Evolutionary conservation across 306 rosid species (phyloP).

Genomic region (Acacia acuminata): DNA sequence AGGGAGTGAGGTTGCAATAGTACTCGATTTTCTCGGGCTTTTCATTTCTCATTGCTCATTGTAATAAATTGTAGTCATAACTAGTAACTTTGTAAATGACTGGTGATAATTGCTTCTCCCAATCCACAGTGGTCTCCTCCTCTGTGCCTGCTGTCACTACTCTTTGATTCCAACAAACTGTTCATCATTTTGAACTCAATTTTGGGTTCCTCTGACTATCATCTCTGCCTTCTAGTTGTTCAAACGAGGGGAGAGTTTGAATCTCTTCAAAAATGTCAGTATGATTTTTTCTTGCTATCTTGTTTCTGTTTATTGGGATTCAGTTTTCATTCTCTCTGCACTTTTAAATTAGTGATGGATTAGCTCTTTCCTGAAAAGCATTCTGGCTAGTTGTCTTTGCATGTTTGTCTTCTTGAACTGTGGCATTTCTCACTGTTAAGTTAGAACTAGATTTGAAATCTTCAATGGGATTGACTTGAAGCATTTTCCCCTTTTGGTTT

Average conservation of each 20-base stretch:
- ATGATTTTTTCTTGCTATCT: conserved; percentile 9
- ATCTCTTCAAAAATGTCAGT: conserved; percentile 36
- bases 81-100: background rate
- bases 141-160: conserved; percentile 32
- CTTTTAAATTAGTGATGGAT: conserved; percentile 28
- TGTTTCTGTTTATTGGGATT: background rate
- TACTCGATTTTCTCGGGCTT: background rate
- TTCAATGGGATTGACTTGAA: conserved; percentile 41
- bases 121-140: conserved; percentile 34
- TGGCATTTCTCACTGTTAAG: conserved; percentile 31
- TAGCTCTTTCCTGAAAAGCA: background rate
- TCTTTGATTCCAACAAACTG: conserved; percentile 48
- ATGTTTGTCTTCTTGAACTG: background rate
- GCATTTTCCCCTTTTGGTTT: background rate
- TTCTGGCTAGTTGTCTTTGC: background rate
- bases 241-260: background rate
- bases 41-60: conserved; percentile 7
- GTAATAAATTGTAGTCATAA: conserved; percentile 22
- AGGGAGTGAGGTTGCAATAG: background rate
- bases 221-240: background rate
- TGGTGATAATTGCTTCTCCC: conserved; percentile 34
- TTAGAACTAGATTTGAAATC: conserved; percentile 30
- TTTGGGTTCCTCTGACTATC: background rate
- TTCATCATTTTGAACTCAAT: conserved; percentile 33
- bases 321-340: background rate